Evolutionary conservation across 164 flowering plant genomes (phyloP), one percentile per base, ranked within the genome.

Genomic region (Dillenia turbinata): DNA sequence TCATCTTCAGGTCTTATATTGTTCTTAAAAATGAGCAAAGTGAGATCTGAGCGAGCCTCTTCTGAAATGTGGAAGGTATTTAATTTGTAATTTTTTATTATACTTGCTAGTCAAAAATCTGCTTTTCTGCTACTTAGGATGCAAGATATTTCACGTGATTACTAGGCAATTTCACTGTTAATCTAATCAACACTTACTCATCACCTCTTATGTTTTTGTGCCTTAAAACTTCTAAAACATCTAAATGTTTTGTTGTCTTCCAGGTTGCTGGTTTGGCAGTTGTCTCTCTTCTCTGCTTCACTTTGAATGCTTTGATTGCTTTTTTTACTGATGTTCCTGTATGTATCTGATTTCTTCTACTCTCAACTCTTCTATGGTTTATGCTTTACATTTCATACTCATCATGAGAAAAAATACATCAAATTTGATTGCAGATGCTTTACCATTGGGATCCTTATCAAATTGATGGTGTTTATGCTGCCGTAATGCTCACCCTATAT

Each of bases 201-300:
- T 52, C 10, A 8, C 24, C 55, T 8, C 9, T 51, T 12, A 16
- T 48, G 2, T 14, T 40, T 19, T 15, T 26, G 12, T 62, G 2
- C 26, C 24, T 57, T 15, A 0, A 44, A 52, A n/a, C 24, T 14
- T 47, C 24, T 45, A 14, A 22, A n/a, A 10, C 44, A 9, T 26
- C 24, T 49, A 13, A 14, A 69, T 48, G 44, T 51, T 50, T 63
- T 44, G 47, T 55, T 6, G 47, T 49, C 12, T 17, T 73, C 67
- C 81, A 92, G 98, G 92, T 93, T 65, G 88, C 88, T 52, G 89
- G 98, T 48, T 63, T 87, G 73, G 90, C 98, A 24, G 66, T 75
- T 60, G 92, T 88, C 17, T 88, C 89, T 62, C 78, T 90, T 69
- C 44, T 87, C 33, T 85, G 97, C 71, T 93, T 93, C 76, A 81